Percentiles rank a stretch among this genome's conserved stretches.
These are phyloP conservation scores for Candida ovalis DNA, from an alignment of 805 yeast species.

Conservation along the genomic window DNA sequence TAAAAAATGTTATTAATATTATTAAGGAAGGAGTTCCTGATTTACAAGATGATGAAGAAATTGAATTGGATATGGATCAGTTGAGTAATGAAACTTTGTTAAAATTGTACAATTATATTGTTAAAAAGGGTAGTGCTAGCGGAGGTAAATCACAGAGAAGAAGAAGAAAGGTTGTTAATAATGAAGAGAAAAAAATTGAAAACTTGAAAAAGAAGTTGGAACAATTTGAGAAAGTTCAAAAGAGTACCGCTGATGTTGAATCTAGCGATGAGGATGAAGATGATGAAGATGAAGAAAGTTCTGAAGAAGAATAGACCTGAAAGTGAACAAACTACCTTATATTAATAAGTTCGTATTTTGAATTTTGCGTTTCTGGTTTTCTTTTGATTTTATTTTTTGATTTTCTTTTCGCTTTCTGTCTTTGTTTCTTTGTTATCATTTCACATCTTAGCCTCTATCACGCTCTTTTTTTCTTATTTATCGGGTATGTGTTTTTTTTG, in stretches of 20 bases:
- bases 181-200: slow-evolving; percentile 72
- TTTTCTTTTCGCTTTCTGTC: background rate
- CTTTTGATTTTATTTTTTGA: slow-evolving; percentile 1
- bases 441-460: background rate
- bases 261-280: slow-evolving; percentile 62
- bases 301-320: slow-evolving; percentile 27
- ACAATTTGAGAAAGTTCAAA: slow-evolving; percentile 53
- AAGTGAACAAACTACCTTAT: background rate
- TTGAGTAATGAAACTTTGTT: slow-evolving; percentile 79
- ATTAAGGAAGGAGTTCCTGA: slow-evolving; percentile 76
- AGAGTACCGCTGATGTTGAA: slow-evolving; percentile 31
- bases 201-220: slow-evolving; percentile 71
- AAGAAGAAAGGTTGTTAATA: slow-evolving; percentile 45
- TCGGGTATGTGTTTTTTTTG: background rate
- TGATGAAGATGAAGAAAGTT: slow-evolving; percentile 39
- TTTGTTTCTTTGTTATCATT: background rate
- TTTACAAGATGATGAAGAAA: slow-evolving; percentile 78
- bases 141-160: slow-evolving; percentile 37
- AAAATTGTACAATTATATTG: slow-evolving; percentile 81
- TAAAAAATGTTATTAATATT: slow-evolving; percentile 78
- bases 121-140: slow-evolving; percentile 35
- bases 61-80: slow-evolving; percentile 93
- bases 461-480: background rate
- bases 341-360: slow-evolving; percentile 7
- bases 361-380: slow-evolving; percentile 2